Evolutionary conservation across 192 early-diverging fungal genomes (phyloP).

Genomic region (Physocladia obscura): DNA sequence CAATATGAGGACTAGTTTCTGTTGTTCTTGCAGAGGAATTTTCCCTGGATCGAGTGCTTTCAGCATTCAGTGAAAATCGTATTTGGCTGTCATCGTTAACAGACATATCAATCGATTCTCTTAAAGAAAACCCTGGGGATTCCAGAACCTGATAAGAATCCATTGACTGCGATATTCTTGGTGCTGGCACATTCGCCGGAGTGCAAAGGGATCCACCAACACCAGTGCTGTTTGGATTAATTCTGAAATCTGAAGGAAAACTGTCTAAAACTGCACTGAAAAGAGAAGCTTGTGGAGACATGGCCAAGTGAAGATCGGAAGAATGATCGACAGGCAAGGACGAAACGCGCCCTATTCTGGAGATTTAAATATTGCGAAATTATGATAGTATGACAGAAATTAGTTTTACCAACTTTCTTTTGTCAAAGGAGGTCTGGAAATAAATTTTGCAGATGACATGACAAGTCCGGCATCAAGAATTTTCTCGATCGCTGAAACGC

Average conservation of each 20-base stretch:
- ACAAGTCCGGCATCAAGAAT: slow-evolving; percentile 10
- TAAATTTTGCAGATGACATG: neutral
- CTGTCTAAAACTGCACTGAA: slow-evolving; percentile 19
- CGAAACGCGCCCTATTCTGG: too few species aligned
- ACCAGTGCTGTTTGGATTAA: too few species aligned
- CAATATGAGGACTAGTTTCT: too few species aligned
- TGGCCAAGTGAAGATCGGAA: too few species aligned
- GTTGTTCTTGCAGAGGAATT: too few species aligned
- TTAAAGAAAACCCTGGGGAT: neutral
- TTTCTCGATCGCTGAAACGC: slow-evolving; percentile 14
- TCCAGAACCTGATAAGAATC: neutral
- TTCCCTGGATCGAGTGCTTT: too few species aligned
- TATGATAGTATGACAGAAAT: too few species aligned
- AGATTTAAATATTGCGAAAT: too few species aligned
- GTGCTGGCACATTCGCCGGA: neutral
- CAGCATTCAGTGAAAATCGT: too few species aligned
- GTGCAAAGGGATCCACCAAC: neutral
- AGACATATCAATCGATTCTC: neutral
- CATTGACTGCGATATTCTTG: neutral
- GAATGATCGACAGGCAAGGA: too few species aligned
- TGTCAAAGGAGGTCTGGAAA: neutral
- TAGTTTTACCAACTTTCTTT: neutral
- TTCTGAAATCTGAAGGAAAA: neutral
- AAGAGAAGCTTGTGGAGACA: slow-evolving; percentile 12
- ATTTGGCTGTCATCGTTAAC: neutral